Evolutionary conservation across 768 basidiomycete genomes (phyloP).

Genomic region (Boletus edulis): DNA sequence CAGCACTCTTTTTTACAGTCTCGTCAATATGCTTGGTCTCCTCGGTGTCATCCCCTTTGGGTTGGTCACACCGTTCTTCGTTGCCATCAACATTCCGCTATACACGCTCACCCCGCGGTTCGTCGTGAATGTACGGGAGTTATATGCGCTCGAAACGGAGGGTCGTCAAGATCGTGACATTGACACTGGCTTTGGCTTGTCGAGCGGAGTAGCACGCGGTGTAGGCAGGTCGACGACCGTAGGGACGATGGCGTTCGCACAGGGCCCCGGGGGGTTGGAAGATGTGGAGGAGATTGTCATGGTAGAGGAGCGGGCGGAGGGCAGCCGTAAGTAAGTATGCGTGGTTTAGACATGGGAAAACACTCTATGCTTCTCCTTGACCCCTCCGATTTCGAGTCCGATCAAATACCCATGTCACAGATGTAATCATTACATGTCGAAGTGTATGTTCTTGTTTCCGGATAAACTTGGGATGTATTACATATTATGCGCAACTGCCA

Average conservation of each 20-base stretch:
- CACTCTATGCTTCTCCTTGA: too few relatives aligned
- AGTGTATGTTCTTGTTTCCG: too few relatives aligned
- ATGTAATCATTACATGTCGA: too few relatives aligned
- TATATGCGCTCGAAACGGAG: background rate
- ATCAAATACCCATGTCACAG: too few relatives aligned
- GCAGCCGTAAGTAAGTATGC: background rate
- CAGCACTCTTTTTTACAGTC: background rate
- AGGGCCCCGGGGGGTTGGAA: background rate
- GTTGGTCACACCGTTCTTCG: background rate
- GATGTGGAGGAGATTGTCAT: background rate
- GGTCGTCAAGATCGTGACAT: background rate
- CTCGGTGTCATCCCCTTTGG: background rate
- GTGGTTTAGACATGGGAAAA: too few relatives aligned
- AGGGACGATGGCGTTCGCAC: background rate
- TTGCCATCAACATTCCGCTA: background rate
- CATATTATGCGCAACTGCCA: too few relatives aligned
- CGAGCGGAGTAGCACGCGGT: background rate
- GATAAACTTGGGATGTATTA: too few relatives aligned
- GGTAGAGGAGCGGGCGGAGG: background rate
- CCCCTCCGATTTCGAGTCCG: too few relatives aligned
- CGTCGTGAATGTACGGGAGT: background rate
- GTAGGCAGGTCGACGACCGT: background rate
- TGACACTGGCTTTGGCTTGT: background rate
- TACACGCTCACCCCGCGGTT: conserved; percentile 3
- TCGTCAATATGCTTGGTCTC: background rate